Evolutionary conservation across 2,329 filamentous ascomycete species (phyloP), one percentile per base, ranked within the genome.

Genomic region (Tothia fuscella): DNA sequence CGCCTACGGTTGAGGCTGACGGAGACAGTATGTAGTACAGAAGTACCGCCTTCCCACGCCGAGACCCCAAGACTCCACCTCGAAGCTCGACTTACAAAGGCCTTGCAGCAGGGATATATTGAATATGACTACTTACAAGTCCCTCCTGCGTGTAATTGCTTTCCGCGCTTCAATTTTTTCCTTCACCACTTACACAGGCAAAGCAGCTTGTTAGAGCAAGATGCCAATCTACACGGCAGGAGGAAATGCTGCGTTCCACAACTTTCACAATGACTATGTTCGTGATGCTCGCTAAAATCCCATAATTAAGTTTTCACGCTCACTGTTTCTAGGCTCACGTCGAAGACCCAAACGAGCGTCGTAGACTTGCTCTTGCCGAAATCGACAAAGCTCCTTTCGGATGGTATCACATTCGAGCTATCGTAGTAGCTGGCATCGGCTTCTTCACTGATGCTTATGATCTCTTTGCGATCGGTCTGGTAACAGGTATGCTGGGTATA

Each of bases 391-490:
- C 82, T 7, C 78, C 78, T 3, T 88, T 89, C 47, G 80, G 83
- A 54, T 89, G 57, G 82, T 85, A 87, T 57, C 84, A 91, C 55
- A 74, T 88, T 45, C 74, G 83, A 30, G 80, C 83, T 44, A 74
- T 83, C 41, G 64, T 83, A 6, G 83, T 89, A 19, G 83, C 83
- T 22, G 84, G 85, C 52, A 80, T 89, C 47, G 85, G 84, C 51
- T 91, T 93, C 74, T 91, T 91, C 63, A 89, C 84, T 13, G 85
- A 89, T 56, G 82, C 82, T 10, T 89, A 88, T 62, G 53, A 50
- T 49, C 53, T 62, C 24, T 91, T 91, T 60, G 78, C 80, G 54
- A 80, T 82, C 51, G 80, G 78, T 48, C 67, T 86, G 54, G 67
- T 81, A 48, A 83, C 80, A 21, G 71, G 74, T 48, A 86, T 88